These are phyloP conservation scores for Rhizopogon hawkerae DNA, from an alignment of 1,284 basidiomycete species.

Conservation along the genomic window DNA sequence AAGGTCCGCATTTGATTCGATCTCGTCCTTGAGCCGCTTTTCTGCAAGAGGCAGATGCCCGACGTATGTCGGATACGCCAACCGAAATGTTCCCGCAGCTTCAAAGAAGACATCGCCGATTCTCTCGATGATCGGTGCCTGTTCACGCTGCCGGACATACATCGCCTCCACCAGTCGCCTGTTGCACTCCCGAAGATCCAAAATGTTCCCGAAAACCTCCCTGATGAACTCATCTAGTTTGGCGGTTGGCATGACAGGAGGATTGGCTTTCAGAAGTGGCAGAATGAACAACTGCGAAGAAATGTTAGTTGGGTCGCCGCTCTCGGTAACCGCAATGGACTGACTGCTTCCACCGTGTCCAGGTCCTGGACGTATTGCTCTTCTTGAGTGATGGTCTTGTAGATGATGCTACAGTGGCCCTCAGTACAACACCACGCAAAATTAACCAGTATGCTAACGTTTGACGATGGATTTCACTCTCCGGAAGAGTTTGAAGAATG, in stretches of 20 bases:
- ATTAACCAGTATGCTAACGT: constrained; percentile 37
- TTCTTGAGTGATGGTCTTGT: constrained; percentile 87
- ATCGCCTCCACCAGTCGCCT: constrained; percentile 76
- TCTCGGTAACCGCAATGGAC: constrained; percentile 12
- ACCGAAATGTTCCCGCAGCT: constrained; percentile 82
- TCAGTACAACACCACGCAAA: constrained; percentile 1
- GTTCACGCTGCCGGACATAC: constrained; percentile 82
- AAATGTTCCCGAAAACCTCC: constrained; percentile 82
- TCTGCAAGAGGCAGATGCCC: constrained; percentile 83
- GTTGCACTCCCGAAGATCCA: constrained; percentile 78
- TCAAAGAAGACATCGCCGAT: constrained; percentile 90
- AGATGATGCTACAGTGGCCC: constrained; percentile 60
- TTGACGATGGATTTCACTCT: constrained; percentile 79
- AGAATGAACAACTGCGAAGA: constrained; percentile 62
- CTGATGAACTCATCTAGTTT: constrained; percentile 77
- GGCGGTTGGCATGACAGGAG: constrained; percentile 61
- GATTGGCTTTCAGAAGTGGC: constrained; percentile 61
- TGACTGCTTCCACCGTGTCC: constrained; percentile 69
- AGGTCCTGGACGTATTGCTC: constrained; percentile 88
- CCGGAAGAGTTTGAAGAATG: constrained; percentile 64
- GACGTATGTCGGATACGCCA: constrained; percentile 81
- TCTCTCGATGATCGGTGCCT: constrained; percentile 72
- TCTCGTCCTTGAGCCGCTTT: constrained; percentile 77
- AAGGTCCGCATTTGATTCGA: constrained; percentile 76
- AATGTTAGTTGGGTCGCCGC: not conserved